Conservation (phyloP, 2,329 filamentous ascomycete species). For the Metarhizium brunneum region DNA sequence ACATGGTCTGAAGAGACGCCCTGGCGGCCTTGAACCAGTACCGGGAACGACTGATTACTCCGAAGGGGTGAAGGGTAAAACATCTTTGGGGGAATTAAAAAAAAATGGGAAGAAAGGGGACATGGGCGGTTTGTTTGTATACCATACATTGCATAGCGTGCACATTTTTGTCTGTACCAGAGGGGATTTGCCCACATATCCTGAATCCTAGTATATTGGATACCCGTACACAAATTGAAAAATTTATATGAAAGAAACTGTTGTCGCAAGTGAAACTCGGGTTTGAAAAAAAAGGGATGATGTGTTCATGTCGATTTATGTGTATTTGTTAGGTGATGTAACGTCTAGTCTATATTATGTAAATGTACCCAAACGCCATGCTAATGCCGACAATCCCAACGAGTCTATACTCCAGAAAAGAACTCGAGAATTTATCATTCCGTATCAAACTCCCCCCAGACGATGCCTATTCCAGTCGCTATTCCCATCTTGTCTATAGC, state of each 20-base stretch:
- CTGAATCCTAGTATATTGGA: not conserved
- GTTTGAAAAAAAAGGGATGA: too few species aligned
- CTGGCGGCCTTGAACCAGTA: not conserved
- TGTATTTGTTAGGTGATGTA: too few species aligned
- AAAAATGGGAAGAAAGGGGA: too few species aligned
- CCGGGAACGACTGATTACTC: not conserved
- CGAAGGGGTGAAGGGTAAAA: not conserved
- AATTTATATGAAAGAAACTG: not conserved
- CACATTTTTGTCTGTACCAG: not conserved
- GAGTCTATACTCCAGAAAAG: too few species aligned
- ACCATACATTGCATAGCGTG: conserved; percentile 4
- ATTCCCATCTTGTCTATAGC: not conserved
- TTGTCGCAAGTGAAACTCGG: not conserved
- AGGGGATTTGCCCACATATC: not conserved
- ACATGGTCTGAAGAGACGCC: not conserved
- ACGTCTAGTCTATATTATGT: not conserved
- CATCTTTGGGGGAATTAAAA: not conserved
- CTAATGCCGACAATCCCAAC: not conserved
- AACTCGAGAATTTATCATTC: too few species aligned
- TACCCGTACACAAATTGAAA: not conserved
- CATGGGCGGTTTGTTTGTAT: not conserved
- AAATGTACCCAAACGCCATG: not conserved
- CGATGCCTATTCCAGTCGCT: not conserved
- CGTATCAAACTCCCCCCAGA: not conserved
- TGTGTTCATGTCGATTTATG: too few species aligned